Base-by-base conservation (phyloP, 2,329 filamentous ascomycete genomes). In the Colletotrichum scovillei region DNA sequence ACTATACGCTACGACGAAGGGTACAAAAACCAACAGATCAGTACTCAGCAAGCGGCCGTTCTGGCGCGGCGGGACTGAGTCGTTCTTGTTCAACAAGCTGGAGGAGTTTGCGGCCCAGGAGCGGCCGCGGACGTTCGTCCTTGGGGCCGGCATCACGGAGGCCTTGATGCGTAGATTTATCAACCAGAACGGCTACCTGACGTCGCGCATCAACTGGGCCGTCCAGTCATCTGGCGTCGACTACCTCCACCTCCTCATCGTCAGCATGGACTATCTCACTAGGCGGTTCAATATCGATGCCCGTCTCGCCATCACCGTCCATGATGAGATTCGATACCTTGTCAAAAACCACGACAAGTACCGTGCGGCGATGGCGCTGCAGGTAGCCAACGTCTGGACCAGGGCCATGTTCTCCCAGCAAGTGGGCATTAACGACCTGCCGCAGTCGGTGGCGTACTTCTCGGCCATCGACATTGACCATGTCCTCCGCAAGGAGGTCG, bases 71-170 rank as follows among this genome's bases (percentile, higher is more conserved):
- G 97, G 97, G 8, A 98, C 97, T 0, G 97, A 99, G 81, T 98
- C 95, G 0, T 97, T 98, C 77, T 96, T 99, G 8, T 99, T 99
- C 88, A 99, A 99, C 84, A 97, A 95, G 79, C 90, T 99, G 0
- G 97, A 99, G 84, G 95, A 98, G 78, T 99, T 99, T 83, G 97
- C 97, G 4, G 95, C 98, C 80, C 96, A 98, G 80, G 95, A 98
- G 78, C 88, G 91, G 46, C 96, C 97, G 11, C 91, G 94, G 4
- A 99, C 97, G 0, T 97, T 97, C 0, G 95, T 98, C 0, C 88
- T 99, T 4, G 97, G 95, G 3, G 97, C 97, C 11, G 96, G 95
- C 19, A 99, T 99, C 76, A 99, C 97, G 0, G 95, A 99, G 84
- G 97, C 97, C 0, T 86, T 99, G 24, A 97, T 97, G 92, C 89